Evolutionary conservation across 345 rosid species (phyloP).

Genomic region (Eucalyptus grandis): DNA sequence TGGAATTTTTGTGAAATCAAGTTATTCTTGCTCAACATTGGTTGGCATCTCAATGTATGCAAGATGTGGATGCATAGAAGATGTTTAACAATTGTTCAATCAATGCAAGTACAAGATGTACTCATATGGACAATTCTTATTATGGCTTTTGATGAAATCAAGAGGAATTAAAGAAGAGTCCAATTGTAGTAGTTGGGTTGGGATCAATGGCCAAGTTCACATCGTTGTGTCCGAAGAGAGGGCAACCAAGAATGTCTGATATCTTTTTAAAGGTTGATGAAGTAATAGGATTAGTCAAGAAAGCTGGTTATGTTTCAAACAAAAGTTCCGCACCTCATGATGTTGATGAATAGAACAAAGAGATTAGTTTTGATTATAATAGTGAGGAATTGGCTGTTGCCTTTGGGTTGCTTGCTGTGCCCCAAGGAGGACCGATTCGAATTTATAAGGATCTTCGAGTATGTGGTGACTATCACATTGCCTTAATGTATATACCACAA

Average conservation of each 20-base stretch:
- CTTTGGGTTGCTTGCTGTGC: not conserved
- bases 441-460: slow-evolving; percentile 76
- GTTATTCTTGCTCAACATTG: slow-evolving; percentile 45
- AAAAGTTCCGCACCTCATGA: slow-evolving; percentile 52
- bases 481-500: slow-evolving; percentile 55
- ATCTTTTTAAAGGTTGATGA: slow-evolving; percentile 65
- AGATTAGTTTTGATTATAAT: slow-evolving; percentile 69
- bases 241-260: slow-evolving; percentile 45
- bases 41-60: slow-evolving; percentile 69
- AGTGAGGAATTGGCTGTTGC: slow-evolving; percentile 74
- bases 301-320: slow-evolving; percentile 64
- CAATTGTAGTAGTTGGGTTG: slow-evolving; percentile 64
- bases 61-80: slow-evolving; percentile 60
- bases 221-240: slow-evolving; percentile 67
- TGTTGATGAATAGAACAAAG: slow-evolving; percentile 57
- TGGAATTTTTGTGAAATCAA: slow-evolving; percentile 36
- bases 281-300: slow-evolving; percentile 44
- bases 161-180: slow-evolving; percentile 42
- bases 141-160: no score
- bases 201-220: slow-evolving; percentile 40
- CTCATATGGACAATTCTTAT: slow-evolving; percentile 61
- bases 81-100: slow-evolving; percentile 43
- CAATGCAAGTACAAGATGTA: slow-evolving; percentile 47
- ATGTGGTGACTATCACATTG: slow-evolving; percentile 76
- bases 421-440: slow-evolving; percentile 49